Percentiles rank a stretch among this genome's conserved stretches.
phyloP scores from a whole-genome alignment of 169 alveolate species.

The Plasmodium vinckei region DNA sequence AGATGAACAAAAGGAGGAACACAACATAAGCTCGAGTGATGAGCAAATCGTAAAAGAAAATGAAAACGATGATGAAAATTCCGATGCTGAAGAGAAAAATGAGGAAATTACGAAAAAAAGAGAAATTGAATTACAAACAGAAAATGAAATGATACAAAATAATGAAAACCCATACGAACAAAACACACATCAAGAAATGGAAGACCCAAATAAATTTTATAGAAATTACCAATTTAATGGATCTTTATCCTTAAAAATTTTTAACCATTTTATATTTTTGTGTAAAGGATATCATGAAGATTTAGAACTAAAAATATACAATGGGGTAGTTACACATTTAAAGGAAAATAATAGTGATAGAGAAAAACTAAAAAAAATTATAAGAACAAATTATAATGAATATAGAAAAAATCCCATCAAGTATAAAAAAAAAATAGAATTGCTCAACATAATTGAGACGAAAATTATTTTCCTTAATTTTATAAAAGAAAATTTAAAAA shows the following conservation, averaged over 20 bases:
- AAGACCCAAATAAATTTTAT: not conserved
- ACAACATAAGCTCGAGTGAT: not conserved
- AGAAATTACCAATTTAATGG: slow-evolving; percentile 53
- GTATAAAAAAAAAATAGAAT: slow-evolving; percentile 63
- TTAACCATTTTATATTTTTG: slow-evolving; percentile 55
- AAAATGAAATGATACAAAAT: not conserved
- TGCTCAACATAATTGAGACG: slow-evolving; percentile 47
- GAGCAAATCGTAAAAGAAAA: not conserved
- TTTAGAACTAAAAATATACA: slow-evolving; percentile 71
- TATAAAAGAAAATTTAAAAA: slow-evolving; percentile 69
- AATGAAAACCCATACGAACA: not conserved
- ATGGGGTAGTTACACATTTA: slow-evolving; percentile 39
- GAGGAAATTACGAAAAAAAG: not conserved
- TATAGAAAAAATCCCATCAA: slow-evolving; percentile 35
- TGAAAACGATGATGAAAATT: not conserved
- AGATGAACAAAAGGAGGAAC: not conserved
- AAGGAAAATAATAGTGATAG: slow-evolving; percentile 56
- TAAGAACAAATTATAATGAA: slow-evolving; percentile 17
- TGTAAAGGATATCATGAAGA: slow-evolving; percentile 73
- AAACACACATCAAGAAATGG: not conserved
- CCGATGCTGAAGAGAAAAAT: not conserved
- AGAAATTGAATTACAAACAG: not conserved
- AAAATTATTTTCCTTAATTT: slow-evolving; percentile 61
- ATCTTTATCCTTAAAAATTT: slow-evolving; percentile 41
- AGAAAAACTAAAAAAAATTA: slow-evolving; percentile 54